Conservation (phyloP, 2,329 filamentous ascomycete genomes). For the Fusarium sp. region DNA sequence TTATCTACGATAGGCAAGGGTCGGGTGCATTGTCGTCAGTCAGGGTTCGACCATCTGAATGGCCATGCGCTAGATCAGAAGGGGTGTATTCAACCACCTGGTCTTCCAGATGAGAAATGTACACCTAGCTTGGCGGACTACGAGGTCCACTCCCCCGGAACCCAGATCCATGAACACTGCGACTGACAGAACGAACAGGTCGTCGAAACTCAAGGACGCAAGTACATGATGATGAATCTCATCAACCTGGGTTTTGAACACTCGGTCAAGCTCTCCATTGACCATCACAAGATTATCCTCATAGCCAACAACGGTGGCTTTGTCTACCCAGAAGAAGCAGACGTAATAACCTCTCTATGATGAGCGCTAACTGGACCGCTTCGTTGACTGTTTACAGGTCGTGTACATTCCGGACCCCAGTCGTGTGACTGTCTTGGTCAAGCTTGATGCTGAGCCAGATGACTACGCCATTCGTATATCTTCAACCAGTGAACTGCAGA, state of each 20-base stretch:
- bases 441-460: neutral
- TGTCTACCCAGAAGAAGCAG: neutral
- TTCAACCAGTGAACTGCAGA: neutral
- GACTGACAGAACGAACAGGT: neutral
- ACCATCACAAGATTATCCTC: neutral
- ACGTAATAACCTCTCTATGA: too few relatives aligned
- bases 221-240: constrained; percentile 9
- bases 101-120: neutral
- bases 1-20: neutral
- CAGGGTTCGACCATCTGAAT: neutral
- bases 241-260: constrained; percentile 13
- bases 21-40: constrained; percentile 5
- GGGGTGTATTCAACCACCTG: neutral
- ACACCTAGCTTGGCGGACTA: neutral
- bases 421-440: constrained; percentile 1
- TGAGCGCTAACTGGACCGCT: too few relatives aligned
- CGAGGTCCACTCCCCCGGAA: neutral
- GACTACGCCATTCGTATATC: neutral
- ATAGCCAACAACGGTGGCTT: constrained; percentile 16
- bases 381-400: neutral
- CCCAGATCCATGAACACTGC: accelerated
- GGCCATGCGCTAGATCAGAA: neutral
- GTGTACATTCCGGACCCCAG: constrained; percentile 1
- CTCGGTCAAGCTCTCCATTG: neutral
- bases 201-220: neutral